Base-by-base conservation (phyloP, 208 protist genomes). In the Wallacemonas sp. region DNA sequence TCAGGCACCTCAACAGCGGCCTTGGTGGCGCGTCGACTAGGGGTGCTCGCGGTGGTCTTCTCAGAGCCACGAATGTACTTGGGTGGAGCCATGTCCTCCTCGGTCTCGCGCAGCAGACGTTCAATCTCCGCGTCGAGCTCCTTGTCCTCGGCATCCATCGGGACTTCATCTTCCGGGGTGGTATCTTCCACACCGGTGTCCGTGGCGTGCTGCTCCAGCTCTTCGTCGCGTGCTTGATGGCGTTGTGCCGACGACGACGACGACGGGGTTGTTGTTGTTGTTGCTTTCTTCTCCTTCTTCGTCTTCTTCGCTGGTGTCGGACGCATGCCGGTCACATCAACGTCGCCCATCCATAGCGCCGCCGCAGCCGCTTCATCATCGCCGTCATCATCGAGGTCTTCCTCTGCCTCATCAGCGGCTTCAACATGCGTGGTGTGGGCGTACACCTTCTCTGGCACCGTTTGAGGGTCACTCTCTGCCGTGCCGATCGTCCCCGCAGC, bases 121-220 rank as follows among this genome's bases (percentile, higher is more conserved):
- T 34, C 51, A 19, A 58, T 58, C 51, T 58, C 51, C 51, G 26
- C 51, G n/a, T 58, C 51, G 19, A 58, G 51, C 51, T 58, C 51
- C 51, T 58, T 39, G 51, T 58, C 51, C 30, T 58, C 51, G 12
- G 51, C n/a, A 17, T 45, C 42, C 53, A 36, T 64, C 1, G 70
- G 54, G 24, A 67, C 65, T 22, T 70, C 58, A 65, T 72, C 67
- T 49, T 82, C 70, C 5, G 76, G 77, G 26, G 80, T 66, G n/a
- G n/a, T n/a, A n/a, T n/a, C n/a, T n/a, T n/a, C n/a, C n/a, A n/a
- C n/a, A n/a, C n/a, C n/a, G n/a, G n/a, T n/a, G n/a, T n/a, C n/a
- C n/a, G n/a, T n/a, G n/a, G n/a, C n/a, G n/a, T n/a, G n/a, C n/a
- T n/a, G n/a, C n/a, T n/a, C n/a, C n/a, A n/a, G n/a, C n/a, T n/a